Evolutionary conservation across 768 basidiomycete genomes (phyloP).

Genomic region (Trametes elegans): DNA sequence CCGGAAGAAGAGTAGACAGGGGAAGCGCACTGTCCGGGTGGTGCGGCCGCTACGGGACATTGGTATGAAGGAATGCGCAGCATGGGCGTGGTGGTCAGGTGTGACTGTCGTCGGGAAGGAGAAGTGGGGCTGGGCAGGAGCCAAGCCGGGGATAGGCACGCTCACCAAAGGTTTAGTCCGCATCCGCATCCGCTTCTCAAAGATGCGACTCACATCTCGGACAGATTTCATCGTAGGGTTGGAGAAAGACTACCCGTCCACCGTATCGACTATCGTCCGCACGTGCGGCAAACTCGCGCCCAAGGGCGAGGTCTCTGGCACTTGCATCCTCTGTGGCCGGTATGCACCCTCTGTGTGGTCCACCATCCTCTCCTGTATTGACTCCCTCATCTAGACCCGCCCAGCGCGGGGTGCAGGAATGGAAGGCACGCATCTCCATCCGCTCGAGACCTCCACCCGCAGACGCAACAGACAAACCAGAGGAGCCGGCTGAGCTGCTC

Average conservation of each 20-base stretch:
- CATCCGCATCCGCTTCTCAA: not conserved
- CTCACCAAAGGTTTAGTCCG: constrained; percentile 61
- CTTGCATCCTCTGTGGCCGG: constrained; percentile 69
- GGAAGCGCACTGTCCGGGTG: constrained; percentile 41
- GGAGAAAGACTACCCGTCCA: constrained; percentile 83
- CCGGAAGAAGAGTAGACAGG: constrained; percentile 2
- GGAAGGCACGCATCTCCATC: constrained; percentile 76
- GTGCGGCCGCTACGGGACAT: constrained; percentile 70
- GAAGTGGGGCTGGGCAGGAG: constrained; percentile 37
- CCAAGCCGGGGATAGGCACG: constrained; percentile 57
- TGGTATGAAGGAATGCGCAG: constrained; percentile 75
- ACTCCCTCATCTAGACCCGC: constrained; percentile 52
- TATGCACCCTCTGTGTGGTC: constrained; percentile 33
- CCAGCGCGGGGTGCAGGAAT: constrained; percentile 62
- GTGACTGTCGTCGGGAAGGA: constrained; percentile 52
- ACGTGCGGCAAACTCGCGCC: constrained; percentile 79
- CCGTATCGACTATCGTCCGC: constrained; percentile 78
- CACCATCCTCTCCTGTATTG: too few species aligned
- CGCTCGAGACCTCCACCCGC: constrained; percentile 36
- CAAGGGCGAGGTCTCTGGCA: constrained; percentile 47
- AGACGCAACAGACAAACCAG: constrained; percentile 14
- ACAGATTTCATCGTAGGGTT: constrained; percentile 78
- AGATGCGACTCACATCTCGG: not conserved
- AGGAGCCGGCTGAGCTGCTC: constrained; percentile 15
- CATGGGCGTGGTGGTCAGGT: constrained; percentile 74